These are phyloP conservation scores for Pyrus hybrid DNA, from an alignment of 331 rosid species.

Conservation along the genomic window DNA sequence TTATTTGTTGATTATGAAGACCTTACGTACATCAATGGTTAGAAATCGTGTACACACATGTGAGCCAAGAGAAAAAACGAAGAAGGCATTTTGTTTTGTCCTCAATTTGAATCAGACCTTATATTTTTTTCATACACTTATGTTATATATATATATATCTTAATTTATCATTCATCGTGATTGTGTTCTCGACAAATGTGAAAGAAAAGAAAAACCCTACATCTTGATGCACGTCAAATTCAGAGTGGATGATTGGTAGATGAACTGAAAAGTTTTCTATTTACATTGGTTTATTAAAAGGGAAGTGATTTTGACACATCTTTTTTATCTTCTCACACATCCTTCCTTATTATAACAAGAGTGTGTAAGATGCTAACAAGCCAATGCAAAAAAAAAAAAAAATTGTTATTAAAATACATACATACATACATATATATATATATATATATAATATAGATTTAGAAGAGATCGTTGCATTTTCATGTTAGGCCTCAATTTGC, in stretches of 20 bases:
- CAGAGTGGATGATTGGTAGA: too few relatives aligned
- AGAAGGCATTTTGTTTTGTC: neutral
- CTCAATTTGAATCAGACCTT: neutral
- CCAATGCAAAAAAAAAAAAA: accelerated
- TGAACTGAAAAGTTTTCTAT: neutral
- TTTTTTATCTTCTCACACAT: too few relatives aligned
- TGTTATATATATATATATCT: too few relatives aligned
- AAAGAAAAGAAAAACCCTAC: too few relatives aligned
- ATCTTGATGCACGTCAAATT: neutral
- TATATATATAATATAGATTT: too few relatives aligned
- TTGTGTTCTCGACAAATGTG: neutral
- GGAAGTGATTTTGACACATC: too few relatives aligned
- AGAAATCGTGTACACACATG: neutral
- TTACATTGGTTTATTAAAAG: neutral
- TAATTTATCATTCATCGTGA: too few relatives aligned
- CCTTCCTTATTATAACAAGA: too few relatives aligned
- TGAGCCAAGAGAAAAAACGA: neutral
- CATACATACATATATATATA: too few relatives aligned
- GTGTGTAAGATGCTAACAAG: too few relatives aligned
- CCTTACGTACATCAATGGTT: neutral
- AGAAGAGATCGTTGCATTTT: neutral
- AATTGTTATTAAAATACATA: too few relatives aligned
- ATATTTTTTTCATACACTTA: neutral
- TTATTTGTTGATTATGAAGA: neutral
- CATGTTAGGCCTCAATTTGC: neutral